Evolutionary conservation across 495 filamentous ascomycete species (phyloP).

Genomic region (Penicillium steckii): DNA sequence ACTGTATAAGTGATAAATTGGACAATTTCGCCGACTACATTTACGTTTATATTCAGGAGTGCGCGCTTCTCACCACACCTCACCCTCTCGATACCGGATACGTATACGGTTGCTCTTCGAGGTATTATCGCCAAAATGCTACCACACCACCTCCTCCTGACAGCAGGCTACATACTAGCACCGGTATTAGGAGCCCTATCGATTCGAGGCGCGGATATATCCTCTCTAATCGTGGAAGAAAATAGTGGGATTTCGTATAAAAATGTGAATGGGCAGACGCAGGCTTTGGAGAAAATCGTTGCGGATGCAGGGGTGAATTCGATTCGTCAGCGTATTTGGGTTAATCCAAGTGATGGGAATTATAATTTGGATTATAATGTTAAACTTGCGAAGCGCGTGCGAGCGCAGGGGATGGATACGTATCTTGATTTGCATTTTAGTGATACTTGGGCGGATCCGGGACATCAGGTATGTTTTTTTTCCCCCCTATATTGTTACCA

Average conservation of each 20-base stretch:
- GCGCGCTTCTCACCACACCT: no score
- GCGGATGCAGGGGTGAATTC: slow-evolving; percentile 65
- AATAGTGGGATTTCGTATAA: slow-evolving; percentile 59
- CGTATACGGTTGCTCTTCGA: no score
- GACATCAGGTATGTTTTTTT: slow-evolving; percentile 39
- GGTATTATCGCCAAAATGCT: slow-evolving; percentile 27
- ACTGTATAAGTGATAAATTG: no score
- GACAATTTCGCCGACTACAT: no score
- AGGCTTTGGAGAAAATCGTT: slow-evolving; percentile 63
- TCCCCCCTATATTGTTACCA: no score
- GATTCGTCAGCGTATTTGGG: slow-evolving; percentile 71
- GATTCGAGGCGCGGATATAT: slow-evolving; percentile 72
- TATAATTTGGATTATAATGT: slow-evolving; percentile 72
- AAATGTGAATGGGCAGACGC: slow-evolving; percentile 47
- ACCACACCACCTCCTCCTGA: slow-evolving; percentile 17
- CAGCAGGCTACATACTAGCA: slow-evolving; percentile 23
- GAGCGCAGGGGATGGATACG: slow-evolving; percentile 60
- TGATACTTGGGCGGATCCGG: slow-evolving; percentile 61
- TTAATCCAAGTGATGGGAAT: slow-evolving; percentile 61
- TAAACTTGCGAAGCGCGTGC: slow-evolving; percentile 60
- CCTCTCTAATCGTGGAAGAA: slow-evolving; percentile 66
- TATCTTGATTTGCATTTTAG: slow-evolving; percentile 71
- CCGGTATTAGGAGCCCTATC: slow-evolving; percentile 46
- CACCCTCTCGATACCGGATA: no score
- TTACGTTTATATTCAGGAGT: no score